Base-by-base conservation (phyloP, 176 grass and related monocot species). In the Aegilops sharonensis region DNA sequence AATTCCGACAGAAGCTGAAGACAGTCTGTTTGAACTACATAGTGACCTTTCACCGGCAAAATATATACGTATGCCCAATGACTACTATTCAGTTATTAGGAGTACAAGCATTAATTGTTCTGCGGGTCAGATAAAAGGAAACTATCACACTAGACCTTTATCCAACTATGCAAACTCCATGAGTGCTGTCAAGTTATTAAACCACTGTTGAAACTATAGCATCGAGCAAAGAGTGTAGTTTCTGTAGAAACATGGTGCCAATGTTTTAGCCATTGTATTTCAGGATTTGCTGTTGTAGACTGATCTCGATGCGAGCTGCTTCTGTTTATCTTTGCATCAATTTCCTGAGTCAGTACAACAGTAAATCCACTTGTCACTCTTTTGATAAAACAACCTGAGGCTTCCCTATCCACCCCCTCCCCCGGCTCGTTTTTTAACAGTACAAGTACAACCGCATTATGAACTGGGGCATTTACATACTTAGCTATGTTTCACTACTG, bases 1-100 rank as follows among this genome's bases (percentile, higher is more conserved):
- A 96, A 27, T 99, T 99, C 87, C 90, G 97, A 15, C 93, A 92
- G 85, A 99, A 99, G 60, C 84, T 99, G 82, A 99, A 94, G 82
- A 87, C 80, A 79, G 83, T 95, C 69, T 99, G 97, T 80, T 90
- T 96, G 82, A 99, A 87, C 87, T 96, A 99, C 61, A 3, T 94
- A 24, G 79, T 88, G 83, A 81, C 83, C 59, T 99, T 99, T 79
- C 97, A 99, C 89, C 88, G 92, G 54, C 97, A 99, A 92, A 99
- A 99, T 90, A 88, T 99, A 89, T 95, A 96, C 78, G 97, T 99
- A 99, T 77, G 93, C 77, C 47, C 69, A 68, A 54, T 68, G 83
- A 82, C 74, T 79, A 45, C 63, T 62, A 34, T 80, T 91, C 6
- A 2, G 52, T 77, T 82, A 13, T 37, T 84, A 84, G 57, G 54